phyloP scores from a whole-genome alignment of 768 basidiomycete species.

The Mycena albidolilacea region DNA sequence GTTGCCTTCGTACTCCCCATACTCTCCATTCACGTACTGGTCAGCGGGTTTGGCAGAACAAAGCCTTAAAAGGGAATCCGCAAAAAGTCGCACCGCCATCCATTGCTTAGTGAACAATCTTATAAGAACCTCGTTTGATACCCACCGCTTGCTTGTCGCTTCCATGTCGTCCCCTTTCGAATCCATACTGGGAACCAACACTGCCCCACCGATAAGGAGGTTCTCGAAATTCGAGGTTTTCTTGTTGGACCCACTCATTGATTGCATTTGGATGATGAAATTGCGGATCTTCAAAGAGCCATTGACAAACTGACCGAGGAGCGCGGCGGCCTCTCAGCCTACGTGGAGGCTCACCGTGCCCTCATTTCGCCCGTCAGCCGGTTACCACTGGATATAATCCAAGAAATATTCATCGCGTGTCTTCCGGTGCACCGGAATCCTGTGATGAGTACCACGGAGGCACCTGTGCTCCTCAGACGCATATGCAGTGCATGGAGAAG shows the following conservation, averaged over 20 bases:
- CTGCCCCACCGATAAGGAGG: constrained; percentile 18
- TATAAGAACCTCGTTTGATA: no score
- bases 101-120: no score
- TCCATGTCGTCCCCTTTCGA: constrained; percentile 16
- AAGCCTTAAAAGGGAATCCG: no score
- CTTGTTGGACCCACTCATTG: constrained; percentile 8
- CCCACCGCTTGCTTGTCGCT: no score
- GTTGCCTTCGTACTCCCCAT: no score
- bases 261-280: constrained; percentile 14
- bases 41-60: no score
- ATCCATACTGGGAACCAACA: constrained; percentile 20
- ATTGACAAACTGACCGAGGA: constrained; percentile 10
- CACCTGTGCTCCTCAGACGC: constrained; percentile 31
- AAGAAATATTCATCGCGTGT: constrained; percentile 32
- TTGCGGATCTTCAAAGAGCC: constrained; percentile 11
- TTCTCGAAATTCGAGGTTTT: background rate
- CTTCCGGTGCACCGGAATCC: constrained; percentile 28
- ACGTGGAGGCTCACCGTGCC: constrained; percentile 6
- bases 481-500: constrained; percentile 13
- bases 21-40: no score
- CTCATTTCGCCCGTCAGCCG: constrained; percentile 12
- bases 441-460: constrained; percentile 22
- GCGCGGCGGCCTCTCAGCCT: background rate
- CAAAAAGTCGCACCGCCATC: no score
- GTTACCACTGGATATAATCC: constrained; percentile 18